phyloP scores from a whole-genome alignment of 228 moss, liverwort and hornwort species.

The Sphagnum magellanicum region DNA sequence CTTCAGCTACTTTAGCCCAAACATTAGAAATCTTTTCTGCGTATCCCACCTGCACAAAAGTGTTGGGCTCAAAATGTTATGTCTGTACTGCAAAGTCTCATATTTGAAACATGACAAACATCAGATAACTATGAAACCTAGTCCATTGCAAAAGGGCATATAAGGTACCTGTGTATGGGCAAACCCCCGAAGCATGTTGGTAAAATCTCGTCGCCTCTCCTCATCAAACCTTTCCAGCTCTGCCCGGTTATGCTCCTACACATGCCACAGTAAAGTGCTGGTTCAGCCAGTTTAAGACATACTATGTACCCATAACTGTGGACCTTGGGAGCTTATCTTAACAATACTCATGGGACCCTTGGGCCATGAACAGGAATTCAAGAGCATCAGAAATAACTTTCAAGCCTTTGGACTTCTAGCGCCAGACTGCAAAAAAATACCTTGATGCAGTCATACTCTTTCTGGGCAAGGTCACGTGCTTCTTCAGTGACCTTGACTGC shows the following conservation, averaged over 20 bases:
- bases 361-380: no score
- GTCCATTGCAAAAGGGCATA: background rate
- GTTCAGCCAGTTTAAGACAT: no score
- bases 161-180: slow-evolving; percentile 48
- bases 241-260: slow-evolving; percentile 75
- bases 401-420: no score
- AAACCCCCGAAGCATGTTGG: slow-evolving; percentile 54
- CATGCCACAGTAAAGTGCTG: background rate
- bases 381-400: no score
- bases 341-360: no score
- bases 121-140: background rate
- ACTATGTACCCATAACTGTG: no score
- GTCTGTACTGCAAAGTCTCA: background rate
- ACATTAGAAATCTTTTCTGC: slow-evolving; percentile 52
- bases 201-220: slow-evolving; percentile 44
- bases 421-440: slow-evolving; percentile 14
- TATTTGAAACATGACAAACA: no score
- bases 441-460: slow-evolving; percentile 89
- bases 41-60: slow-evolving; percentile 34
- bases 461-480: slow-evolving; percentile 62
- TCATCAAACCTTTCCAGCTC: slow-evolving; percentile 83
- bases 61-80: background rate
- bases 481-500: slow-evolving; percentile 63
- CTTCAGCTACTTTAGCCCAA: slow-evolving; percentile 78
- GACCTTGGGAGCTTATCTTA: no score